phyloP scores from a whole-genome alignment of 2,329 filamentous ascomycete genomes.

The Alternaria ventricosa region DNA sequence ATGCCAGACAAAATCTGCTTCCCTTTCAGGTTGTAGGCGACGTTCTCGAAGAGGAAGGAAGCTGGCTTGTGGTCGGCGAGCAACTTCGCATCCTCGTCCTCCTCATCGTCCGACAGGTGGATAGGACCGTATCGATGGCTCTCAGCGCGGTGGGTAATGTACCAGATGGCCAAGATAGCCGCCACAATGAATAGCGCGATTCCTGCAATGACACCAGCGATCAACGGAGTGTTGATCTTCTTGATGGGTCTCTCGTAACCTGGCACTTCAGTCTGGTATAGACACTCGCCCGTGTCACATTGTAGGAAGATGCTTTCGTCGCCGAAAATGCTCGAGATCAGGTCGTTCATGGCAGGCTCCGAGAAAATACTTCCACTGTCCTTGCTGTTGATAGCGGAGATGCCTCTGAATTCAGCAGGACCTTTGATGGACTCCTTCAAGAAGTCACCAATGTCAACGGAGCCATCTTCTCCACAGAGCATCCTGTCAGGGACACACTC shows the following conservation, averaged over 20 bases:
- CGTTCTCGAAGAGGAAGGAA: slow-evolving; percentile 84
- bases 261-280: slow-evolving; percentile 90
- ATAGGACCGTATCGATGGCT: slow-evolving; percentile 71
- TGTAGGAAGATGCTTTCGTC: slow-evolving; percentile 85
- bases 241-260: slow-evolving; percentile 89
- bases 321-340: slow-evolving; percentile 88
- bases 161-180: slow-evolving; percentile 84
- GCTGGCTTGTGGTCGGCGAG: slow-evolving; percentile 93
- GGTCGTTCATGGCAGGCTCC: slow-evolving; percentile 88
- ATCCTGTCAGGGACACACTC: slow-evolving; percentile 89
- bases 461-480: slow-evolving; percentile 90
- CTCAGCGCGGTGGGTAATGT: slow-evolving; percentile 76
- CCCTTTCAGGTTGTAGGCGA: slow-evolving; percentile 85
- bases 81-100: slow-evolving; percentile 81
- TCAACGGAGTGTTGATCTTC: slow-evolving; percentile 94
- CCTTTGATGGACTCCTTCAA: slow-evolving; percentile 82
- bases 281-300: slow-evolving; percentile 87
- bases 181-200: slow-evolving; percentile 88
- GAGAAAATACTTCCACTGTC: slow-evolving; percentile 81
- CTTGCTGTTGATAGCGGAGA: slow-evolving; percentile 62
- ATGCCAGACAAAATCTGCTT: slow-evolving; percentile 84
- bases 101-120: slow-evolving; percentile 81
- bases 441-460: slow-evolving; percentile 91
- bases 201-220: slow-evolving; percentile 88
- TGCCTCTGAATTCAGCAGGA: slow-evolving; percentile 82